Base-by-base conservation (phyloP, 306 rosid genomes). In the Ormosia semicastrata region DNA sequence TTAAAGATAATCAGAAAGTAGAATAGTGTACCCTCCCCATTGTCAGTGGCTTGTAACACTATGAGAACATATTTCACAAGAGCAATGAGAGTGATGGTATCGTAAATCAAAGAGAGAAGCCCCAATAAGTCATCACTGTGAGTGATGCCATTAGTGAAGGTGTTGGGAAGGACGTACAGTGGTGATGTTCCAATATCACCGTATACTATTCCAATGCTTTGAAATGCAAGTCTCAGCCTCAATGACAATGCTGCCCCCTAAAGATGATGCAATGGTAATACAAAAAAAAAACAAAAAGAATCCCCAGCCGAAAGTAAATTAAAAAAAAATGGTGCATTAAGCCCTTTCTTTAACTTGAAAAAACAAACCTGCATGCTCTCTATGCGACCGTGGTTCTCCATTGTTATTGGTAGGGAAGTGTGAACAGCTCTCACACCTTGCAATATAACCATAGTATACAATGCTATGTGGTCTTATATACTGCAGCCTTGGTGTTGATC, bases 161-260 rank as follows among this genome's bases (percentile, higher is more conserved):
- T 76, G 52, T 92, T 88, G 1, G 89, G 1, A 32, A 44, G 88
- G 63, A 91, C 95, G 7, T 93, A 93, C 2, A 91, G 57, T 7
- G 95, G 97, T 5, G 93, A 91, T 56, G 97, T 91, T 2, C 97
- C 95, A 3, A 91, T 85, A 78, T 91, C 97, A 6, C 97, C 97
- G n/a, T 91, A 91, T 24, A 91, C 91, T 3, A 91, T 74, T 54
- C 97, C 95, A 3, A 93, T 39, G 83, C 94, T 93, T 75, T 93
- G 95, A 64, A 93, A 93, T 6, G 94, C 97, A 39, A 93, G 83
- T 0, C 82, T 89, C 85, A 93, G 0, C 8, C 84, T 77, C 72
- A 86, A 79, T 10, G 81, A 44, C 97, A 84, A 77, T 8, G 81
- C 69, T 2, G 14, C 77, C 15, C 80, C 85, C 93, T 89, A 14